These are phyloP conservation scores for Colletotrichum lentis DNA, from an alignment of 2,329 filamentous ascomycete species.

Conservation along the genomic window DNA sequence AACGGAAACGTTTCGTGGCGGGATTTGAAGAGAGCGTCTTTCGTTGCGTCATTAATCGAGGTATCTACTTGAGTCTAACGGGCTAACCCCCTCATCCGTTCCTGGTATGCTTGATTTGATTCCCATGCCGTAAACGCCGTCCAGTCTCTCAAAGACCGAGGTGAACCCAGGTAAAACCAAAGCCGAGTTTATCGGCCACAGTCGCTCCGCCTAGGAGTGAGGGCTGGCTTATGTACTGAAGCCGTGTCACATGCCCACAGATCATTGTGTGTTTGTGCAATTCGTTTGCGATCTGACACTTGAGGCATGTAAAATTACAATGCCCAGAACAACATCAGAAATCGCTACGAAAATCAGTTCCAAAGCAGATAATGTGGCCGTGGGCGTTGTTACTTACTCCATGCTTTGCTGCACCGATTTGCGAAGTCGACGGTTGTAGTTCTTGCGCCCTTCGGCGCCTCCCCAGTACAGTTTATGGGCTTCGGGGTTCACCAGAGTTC, in stretches of 20 bases:
- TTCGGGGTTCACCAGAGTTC: conserved; percentile 85
- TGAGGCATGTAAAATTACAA: background rate
- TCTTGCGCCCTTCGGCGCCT: conserved; percentile 76
- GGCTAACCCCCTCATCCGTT: conserved; percentile 30
- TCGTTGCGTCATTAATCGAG: conserved; percentile 36
- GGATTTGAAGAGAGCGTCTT: conserved; percentile 9
- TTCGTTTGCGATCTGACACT: background rate
- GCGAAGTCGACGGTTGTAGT: conserved; percentile 82
- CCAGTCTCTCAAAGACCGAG: conserved; percentile 20
- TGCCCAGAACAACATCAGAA: conserved; percentile 12
- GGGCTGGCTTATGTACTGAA: background rate
- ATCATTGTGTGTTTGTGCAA: background rate
- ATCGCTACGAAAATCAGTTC: conserved; percentile 18
- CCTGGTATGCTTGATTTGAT: conserved; percentile 36
- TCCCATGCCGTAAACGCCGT: conserved; percentile 33
- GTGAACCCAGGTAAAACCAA: conserved; percentile 24
- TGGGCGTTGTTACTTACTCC: conserved; percentile 57
- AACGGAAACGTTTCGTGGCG: background rate
- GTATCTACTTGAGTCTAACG: conserved; percentile 38
- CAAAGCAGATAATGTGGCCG: background rate
- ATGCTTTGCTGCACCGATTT: conserved; percentile 76
- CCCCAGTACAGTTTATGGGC: conserved; percentile 91
- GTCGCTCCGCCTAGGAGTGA: background rate
- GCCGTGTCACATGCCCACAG: background rate
- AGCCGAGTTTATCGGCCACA: background rate